A percentile compares a stretch with the other conserved stretches of the same genome.
These are phyloP conservation scores for Usnea hakonensis DNA, from an alignment of 495 filamentous ascomycete species.

Conservation along the genomic window DNA sequence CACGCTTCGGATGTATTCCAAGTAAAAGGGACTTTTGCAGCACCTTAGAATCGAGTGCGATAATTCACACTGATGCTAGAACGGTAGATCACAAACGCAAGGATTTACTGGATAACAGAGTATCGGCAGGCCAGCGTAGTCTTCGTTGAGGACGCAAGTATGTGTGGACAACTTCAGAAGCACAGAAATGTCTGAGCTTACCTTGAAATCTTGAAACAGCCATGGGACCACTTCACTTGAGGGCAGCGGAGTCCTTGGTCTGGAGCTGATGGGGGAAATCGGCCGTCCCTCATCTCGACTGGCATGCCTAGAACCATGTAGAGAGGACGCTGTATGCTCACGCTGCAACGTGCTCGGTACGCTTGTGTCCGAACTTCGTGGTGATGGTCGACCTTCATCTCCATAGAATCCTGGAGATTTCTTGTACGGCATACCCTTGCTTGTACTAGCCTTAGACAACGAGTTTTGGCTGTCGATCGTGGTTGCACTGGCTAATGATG, in stretches of 20 bases:
- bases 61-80: background rate
- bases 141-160: background rate
- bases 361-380: conserved; percentile 65
- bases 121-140: background rate
- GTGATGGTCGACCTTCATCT: conserved; percentile 61
- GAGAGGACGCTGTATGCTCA: conserved; percentile 45
- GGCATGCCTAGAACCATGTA: conserved; percentile 68
- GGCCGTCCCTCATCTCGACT: conserved; percentile 37
- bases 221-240: conserved; percentile 94
- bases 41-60: background rate
- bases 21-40: background rate
- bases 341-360: conserved; percentile 43
- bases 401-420: conserved; percentile 80
- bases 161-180: background rate
- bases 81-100: background rate
- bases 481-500: conserved; percentile 81
- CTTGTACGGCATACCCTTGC: conserved; percentile 49
- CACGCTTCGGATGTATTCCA: background rate
- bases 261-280: conserved; percentile 57
- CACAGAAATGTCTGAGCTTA: conserved; percentile 35
- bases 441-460: conserved; percentile 63
- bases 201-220: conserved; percentile 82
- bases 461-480: conserved; percentile 89
- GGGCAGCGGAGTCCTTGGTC: conserved; percentile 75
- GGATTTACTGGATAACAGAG: background rate